Base-by-base conservation (phyloP, 352 stramenopile genomes). In the Phytophthora brassicae region DNA sequence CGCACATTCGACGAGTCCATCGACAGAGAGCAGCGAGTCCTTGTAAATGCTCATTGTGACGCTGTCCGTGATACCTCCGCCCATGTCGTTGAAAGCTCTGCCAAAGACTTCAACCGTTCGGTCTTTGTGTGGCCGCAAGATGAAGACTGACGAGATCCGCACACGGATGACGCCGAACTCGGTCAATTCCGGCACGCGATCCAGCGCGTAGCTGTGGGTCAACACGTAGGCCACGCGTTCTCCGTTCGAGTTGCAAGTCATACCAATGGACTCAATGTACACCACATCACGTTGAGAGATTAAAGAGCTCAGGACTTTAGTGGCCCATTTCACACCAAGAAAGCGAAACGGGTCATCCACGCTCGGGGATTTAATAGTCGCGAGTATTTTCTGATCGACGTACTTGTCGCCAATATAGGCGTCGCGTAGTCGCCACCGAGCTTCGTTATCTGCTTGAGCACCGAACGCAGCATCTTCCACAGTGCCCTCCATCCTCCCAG, bases 31-130 rank as follows among this genome's bases (percentile, higher is more conserved):
- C 46, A 85, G 22, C 20, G 67, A 66, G 4, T 86, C 74, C 16
- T 69, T 66, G 39, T 73, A 77, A 14, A 84, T 51, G 16, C 48
- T 68, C 1, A 80, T 52, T 8, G 58, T 72, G 13, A 86, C 50
- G 29, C 54, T 46, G 17, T 75, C 57, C 33, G 70, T 54, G 22
- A 86, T 57, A 4, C 82, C 71, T 13, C 79, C 75, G 13, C 57
- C 52, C 26, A 70, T 64, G 29, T 85, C 70, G 19, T 60, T 73
- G 49, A 84, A 89, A 2, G 68, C 75, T 22, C 76, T 74, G 12
- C 58, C 74, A 45, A 80, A 89, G 14, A 86, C 47, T 50, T 87
- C 75, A 29, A 87, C 62, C 11, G 45, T 64, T 26, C 44, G 52
- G 7, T 69, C 56, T 7, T 51, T 64, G 39, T 77, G 51, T 50